These are phyloP conservation scores for Parasitella parasitica DNA, from an alignment of 371 early-diverging fungal genomes.

Conservation along the genomic window DNA sequence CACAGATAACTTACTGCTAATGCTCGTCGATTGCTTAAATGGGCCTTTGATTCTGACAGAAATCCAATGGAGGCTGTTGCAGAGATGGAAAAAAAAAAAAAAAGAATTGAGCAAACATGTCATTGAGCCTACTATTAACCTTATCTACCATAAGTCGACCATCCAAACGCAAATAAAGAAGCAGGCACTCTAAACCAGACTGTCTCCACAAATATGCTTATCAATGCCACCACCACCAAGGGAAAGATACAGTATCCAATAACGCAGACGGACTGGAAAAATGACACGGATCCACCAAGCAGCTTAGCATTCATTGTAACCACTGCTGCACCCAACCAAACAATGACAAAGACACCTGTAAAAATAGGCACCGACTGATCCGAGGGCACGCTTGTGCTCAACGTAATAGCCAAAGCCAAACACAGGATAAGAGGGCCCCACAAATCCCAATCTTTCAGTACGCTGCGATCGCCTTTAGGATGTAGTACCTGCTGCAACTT, in stretches of 20 bases:
- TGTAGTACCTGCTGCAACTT: constrained; percentile 76
- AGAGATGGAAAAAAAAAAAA: neutral
- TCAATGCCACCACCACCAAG: constrained; percentile 72
- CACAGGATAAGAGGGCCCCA: constrained; percentile 96
- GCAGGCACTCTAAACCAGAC: constrained; percentile 69
- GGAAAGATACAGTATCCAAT: constrained; percentile 95
- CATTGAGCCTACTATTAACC: too few species aligned
- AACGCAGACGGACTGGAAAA: constrained; percentile 93
- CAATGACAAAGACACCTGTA: constrained; percentile 86
- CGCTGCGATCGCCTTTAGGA: constrained; percentile 64
- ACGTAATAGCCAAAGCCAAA: constrained; percentile 74
- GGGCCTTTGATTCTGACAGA: constrained; percentile 66
- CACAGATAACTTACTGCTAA: constrained; percentile 65
- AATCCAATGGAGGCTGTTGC: constrained; percentile 75
- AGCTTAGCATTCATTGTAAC: constrained; percentile 92
- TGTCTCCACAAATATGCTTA: constrained; percentile 60
- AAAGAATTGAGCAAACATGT: too few species aligned
- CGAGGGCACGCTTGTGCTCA: constrained; percentile 63
- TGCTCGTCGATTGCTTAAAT: constrained; percentile 75
- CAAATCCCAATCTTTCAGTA: constrained; percentile 88
- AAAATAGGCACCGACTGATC: constrained; percentile 83
- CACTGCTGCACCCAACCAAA: constrained; percentile 88
- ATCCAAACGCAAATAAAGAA: constrained; percentile 72
- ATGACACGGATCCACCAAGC: constrained; percentile 88
- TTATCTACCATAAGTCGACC: constrained; percentile 76